Base-by-base conservation (phyloP, 257 asterid species). In the Linaria vulgaris region DNA sequence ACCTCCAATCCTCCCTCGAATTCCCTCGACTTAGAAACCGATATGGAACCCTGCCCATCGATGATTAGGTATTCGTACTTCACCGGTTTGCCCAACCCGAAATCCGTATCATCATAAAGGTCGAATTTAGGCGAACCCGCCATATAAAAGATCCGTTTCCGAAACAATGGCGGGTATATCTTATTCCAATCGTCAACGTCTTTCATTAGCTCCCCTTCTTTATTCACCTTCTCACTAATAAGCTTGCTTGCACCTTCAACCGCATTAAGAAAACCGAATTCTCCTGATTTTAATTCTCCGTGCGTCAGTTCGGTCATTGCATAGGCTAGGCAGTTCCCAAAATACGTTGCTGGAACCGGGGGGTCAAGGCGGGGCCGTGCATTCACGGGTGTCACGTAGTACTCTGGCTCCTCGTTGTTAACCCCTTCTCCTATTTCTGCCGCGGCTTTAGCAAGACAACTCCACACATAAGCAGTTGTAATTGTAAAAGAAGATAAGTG, bases 121-220 rank as follows among this genome's bases (percentile, higher is more conserved):
- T 69, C 76, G 12, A 74, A 74, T 38, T 69, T 70, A 2, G 82
- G 75, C 2, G 87, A 72, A 31, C 87, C 87, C 5, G 87, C 80
- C 25, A 81, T 75, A 1, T 57, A 31, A 4, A 67, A 5, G 1
- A 44, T 0, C 9, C 67, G 37, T 13, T 54, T 63, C 34, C 61
- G 48, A 1, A 54, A 21, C 7, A 46, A 9, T 9, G 9, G 41
- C 16, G 6, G 14, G 9, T 41, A 12, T 9, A 50, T 47, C 53
- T 53, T 2, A 0, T 72, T 59, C 77, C 74, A 69, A 8, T 66
- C 77, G 9, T 63, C 53, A 20, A 50, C 63, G 0, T 71, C 66
- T 20, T 27, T 27, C 3, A 80, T n/a, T 1, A 74, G 22, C 6
- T 62, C 66, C 12, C 57, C 70, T 12, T 68, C 74, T 10, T 43